phyloP scores from a whole-genome alignment of 352 stramenopile species.

The Phytophthora pistaciae region DNA sequence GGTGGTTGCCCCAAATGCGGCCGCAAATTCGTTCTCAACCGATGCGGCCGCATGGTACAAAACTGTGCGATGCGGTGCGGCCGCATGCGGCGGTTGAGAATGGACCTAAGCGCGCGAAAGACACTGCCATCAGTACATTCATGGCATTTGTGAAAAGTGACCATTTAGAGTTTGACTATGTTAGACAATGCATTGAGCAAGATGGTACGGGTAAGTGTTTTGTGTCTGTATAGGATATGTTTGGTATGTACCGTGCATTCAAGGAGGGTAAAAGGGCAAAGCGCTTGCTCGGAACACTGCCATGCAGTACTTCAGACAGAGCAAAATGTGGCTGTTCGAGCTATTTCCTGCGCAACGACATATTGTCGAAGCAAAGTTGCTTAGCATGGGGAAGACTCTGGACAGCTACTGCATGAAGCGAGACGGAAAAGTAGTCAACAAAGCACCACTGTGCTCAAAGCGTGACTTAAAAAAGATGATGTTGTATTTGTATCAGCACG shows the following conservation, averaged over 20 bases:
- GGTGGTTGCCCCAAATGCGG: no score
- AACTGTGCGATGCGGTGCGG: no score
- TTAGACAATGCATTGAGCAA: no score
- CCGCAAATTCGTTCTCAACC: no score
- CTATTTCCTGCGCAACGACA: constrained; percentile 10
- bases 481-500: constrained; percentile 17
- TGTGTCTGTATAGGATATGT: constrained; percentile 22
- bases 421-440: constrained; percentile 12
- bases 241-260: constrained; percentile 35
- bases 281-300: constrained; percentile 20
- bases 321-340: constrained; percentile 21
- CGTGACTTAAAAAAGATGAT: constrained; percentile 14
- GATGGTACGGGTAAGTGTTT: constrained; percentile 18
- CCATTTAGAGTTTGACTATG: no score
- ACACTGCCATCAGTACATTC: constrained; percentile 10
- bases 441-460: constrained; percentile 11
- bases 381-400: constrained; percentile 13
- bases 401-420: constrained; percentile 12
- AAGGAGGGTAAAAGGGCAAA: constrained; percentile 25
- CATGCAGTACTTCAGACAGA: constrained; percentile 15
- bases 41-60: no score
- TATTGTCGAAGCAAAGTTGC: constrained; percentile 18
- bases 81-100: no score
- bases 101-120: constrained; percentile 14
- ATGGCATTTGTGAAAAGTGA: constrained; percentile 14